phyloP scores from a whole-genome alignment of 345 rosid genomes.

The Kernera saxatilis region DNA sequence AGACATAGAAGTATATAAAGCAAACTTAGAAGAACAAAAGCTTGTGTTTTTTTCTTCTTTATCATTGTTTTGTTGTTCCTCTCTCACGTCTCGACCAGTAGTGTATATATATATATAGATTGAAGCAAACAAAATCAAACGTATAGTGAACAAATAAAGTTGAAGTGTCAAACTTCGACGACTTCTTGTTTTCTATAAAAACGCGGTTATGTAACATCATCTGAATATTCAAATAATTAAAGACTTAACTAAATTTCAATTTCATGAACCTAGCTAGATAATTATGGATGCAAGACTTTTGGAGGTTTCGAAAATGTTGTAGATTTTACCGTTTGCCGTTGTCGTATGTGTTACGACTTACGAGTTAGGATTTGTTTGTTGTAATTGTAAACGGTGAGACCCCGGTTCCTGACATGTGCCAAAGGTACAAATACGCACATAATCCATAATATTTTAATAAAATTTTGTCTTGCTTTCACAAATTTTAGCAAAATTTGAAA shows the following conservation, averaged over 20 bases:
- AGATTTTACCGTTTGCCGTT: too few species aligned
- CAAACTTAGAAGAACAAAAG: constrained; percentile 10
- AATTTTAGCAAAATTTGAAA: too few species aligned
- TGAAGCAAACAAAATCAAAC: constrained; percentile 1
- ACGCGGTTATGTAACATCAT: constrained; percentile 13
- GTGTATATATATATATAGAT: neutral
- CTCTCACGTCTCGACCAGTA: neutral
- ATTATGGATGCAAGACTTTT: neutral
- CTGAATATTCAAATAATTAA: neutral
- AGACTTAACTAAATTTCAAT: neutral
- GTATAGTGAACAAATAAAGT: neutral
- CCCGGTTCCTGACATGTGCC: too few species aligned
- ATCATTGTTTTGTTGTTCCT: neutral
- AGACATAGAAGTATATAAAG: constrained; percentile 14
- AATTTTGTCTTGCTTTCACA: too few species aligned
- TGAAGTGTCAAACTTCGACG: neutral
- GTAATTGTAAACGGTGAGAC: too few species aligned
- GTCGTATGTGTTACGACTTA: too few species aligned
- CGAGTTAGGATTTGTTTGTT: too few species aligned
- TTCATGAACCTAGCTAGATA: neutral
- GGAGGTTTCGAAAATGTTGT: too few species aligned
- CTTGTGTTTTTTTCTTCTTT: constrained; percentile 15
- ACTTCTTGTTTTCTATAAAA: neutral
- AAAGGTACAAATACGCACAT: too few species aligned
- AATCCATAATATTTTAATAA: too few species aligned